Evolutionary conservation across 2,329 filamentous ascomycete genomes (phyloP).

Genomic region (Trichoderma breve): DNA sequence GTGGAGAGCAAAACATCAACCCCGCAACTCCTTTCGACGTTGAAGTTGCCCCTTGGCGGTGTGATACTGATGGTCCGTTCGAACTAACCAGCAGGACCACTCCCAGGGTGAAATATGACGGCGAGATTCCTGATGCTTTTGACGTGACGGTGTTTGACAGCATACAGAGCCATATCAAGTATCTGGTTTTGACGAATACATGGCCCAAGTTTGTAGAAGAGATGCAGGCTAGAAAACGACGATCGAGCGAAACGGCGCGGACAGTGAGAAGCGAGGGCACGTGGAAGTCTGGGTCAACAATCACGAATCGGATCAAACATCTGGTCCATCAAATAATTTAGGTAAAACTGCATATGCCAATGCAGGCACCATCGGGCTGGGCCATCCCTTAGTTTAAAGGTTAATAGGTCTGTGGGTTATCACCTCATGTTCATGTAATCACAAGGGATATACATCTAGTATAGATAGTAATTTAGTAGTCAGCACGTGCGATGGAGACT

Average conservation of each 20-base stretch:
- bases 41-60: constrained; percentile 9
- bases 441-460: background rate
- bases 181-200: constrained; percentile 65
- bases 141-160: constrained; percentile 54
- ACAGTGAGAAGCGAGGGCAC: background rate
- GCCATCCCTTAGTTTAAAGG: background rate
- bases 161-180: constrained; percentile 58
- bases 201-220: constrained; percentile 56
- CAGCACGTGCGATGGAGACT: background rate
- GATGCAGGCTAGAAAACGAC: constrained; percentile 20
- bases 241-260: constrained; percentile 21
- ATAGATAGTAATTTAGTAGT: background rate
- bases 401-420: background rate
- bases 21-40: constrained; percentile 39
- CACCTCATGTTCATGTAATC: background rate
- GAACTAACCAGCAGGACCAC: background rate
- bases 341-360: background rate
- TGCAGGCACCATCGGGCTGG: no score
- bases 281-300: background rate
- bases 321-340: background rate
- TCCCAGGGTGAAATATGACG: constrained; percentile 31
- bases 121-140: constrained; percentile 48
- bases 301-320: background rate
- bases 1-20: constrained; percentile 37
- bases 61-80: background rate